These are phyloP conservation scores for Phytophthora uliginosa DNA, from an alignment of 352 stramenopile species.

Conservation along the genomic window DNA sequence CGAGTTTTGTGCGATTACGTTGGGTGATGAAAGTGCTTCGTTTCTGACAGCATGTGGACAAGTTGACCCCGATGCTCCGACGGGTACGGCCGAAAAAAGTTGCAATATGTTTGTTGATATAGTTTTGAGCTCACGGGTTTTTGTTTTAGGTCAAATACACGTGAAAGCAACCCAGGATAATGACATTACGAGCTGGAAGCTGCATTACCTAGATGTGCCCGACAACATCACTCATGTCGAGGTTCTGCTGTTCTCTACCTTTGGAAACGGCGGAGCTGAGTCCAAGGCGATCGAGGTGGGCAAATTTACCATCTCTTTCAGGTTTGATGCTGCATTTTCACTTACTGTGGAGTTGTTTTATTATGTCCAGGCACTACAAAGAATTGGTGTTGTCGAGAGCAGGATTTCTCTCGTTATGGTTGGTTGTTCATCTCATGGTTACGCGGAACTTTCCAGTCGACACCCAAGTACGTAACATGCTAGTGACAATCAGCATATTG, in stretches of 20 bases:
- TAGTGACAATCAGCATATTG: no score
- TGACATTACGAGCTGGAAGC: neutral
- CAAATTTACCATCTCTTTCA: neutral
- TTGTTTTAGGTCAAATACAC: neutral
- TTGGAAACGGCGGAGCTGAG: conserved; percentile 4
- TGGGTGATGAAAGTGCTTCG: neutral
- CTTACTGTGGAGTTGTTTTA: neutral
- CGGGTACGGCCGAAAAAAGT: neutral
- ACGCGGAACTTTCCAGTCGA: neutral
- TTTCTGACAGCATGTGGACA: conserved; percentile 1
- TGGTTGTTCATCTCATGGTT: neutral
- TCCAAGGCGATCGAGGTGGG: conserved; percentile 1
- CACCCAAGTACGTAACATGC: neutral
- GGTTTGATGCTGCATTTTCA: neutral
- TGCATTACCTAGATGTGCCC: neutral
- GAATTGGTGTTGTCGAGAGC: neutral
- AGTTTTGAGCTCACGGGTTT: neutral
- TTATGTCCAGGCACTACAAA: neutral
- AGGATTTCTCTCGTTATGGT: conserved; percentile 3
- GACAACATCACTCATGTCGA: neutral
- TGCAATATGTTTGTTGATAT: neutral
- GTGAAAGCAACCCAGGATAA: neutral
- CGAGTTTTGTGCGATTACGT: conserved; percentile 3
- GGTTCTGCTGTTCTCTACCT: conserved; percentile 2
- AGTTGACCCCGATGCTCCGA: neutral